Percentiles rank a stretch among this genome's conserved stretches.
Evolutionary conservation across 331 rosid species (phyloP).

Genomic region (Arachis monticola): DNA sequence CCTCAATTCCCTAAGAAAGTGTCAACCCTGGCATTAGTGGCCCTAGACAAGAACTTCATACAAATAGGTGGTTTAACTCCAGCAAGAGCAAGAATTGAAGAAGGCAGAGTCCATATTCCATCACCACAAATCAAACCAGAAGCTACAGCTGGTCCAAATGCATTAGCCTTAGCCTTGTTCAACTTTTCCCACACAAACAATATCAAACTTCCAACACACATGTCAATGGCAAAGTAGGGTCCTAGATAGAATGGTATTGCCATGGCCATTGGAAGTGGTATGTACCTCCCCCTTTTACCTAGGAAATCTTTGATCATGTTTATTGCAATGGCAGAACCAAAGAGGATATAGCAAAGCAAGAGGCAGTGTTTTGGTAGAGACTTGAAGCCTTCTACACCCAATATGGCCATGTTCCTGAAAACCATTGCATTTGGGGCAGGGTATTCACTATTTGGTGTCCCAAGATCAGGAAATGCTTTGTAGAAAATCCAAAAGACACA

Average conservation of each 20-base stretch:
- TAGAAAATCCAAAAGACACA: constrained; percentile 79
- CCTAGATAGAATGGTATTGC: constrained; percentile 84
- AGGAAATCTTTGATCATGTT: constrained; percentile 57
- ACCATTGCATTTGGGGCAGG: constrained; percentile 66
- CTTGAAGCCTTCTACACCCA: constrained; percentile 66
- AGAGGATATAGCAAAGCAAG: constrained; percentile 60
- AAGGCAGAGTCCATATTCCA: constrained; percentile 77
- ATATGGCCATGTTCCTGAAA: constrained; percentile 68
- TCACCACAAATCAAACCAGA: constrained; percentile 89
- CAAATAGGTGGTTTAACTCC: constrained; percentile 83
- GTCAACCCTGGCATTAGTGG: constrained; percentile 53
- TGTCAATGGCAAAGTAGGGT: constrained; percentile 74
- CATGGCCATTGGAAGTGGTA: constrained; percentile 89
- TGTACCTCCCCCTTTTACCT: constrained; percentile 55
- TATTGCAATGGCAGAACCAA: constrained; percentile 55
- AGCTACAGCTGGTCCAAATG: constrained; percentile 78
- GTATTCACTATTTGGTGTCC: constrained; percentile 46
- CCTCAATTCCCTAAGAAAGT: constrained; percentile 36
- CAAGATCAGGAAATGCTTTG: constrained; percentile 66
- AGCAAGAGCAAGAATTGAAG: constrained; percentile 69
- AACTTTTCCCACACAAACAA: constrained; percentile 62
- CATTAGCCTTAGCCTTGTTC: constrained; percentile 69
- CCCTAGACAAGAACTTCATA: constrained; percentile 74
- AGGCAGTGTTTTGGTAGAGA: constrained; percentile 67
- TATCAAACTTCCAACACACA: constrained; percentile 75